These are phyloP conservation scores for Pseudogymnoascus sp. DNA, from an alignment of 2,329 filamentous ascomycete species.

Conservation along the genomic window DNA sequence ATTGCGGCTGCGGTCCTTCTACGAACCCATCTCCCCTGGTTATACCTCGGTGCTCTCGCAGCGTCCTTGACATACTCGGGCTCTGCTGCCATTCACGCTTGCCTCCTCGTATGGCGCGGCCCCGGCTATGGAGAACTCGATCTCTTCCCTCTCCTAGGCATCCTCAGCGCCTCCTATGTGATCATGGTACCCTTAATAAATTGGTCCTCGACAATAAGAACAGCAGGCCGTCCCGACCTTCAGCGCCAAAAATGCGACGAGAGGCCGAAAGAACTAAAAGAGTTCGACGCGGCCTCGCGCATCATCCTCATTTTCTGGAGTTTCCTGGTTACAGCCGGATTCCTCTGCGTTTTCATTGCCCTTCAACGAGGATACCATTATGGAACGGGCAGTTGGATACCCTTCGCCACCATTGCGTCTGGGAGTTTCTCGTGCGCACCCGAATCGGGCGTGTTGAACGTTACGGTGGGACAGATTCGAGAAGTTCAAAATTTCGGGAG, in stretches of 20 bases:
- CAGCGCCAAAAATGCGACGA: neutral
- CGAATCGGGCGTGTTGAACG: neutral
- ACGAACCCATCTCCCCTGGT: neutral
- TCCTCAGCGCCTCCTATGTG: neutral
- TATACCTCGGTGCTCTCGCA: neutral
- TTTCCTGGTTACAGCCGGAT: neutral
- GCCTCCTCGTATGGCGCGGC: slow-evolving; percentile 2
- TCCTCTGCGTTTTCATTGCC: neutral
- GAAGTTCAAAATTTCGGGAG: neutral
- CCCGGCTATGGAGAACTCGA: neutral
- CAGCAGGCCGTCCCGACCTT: neutral
- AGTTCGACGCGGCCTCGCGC: neutral
- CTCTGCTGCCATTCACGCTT: neutral
- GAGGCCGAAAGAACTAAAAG: neutral
- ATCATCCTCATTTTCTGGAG: neutral
- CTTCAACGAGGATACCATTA: neutral
- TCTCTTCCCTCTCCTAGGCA: neutral
- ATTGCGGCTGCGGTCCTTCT: neutral
- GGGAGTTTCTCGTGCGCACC: neutral
- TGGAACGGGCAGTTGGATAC: neutral
- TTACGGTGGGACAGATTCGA: neutral
- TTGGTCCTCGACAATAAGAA: neutral
- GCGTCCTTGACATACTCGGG: neutral
- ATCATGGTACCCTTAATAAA: neutral
- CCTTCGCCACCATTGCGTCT: neutral